Percentiles rank a stretch among this genome's conserved stretches.
Evolutionary conservation across 805 yeast species (phyloP).

Genomic region (Barnettozyma botsteinii): DNA sequence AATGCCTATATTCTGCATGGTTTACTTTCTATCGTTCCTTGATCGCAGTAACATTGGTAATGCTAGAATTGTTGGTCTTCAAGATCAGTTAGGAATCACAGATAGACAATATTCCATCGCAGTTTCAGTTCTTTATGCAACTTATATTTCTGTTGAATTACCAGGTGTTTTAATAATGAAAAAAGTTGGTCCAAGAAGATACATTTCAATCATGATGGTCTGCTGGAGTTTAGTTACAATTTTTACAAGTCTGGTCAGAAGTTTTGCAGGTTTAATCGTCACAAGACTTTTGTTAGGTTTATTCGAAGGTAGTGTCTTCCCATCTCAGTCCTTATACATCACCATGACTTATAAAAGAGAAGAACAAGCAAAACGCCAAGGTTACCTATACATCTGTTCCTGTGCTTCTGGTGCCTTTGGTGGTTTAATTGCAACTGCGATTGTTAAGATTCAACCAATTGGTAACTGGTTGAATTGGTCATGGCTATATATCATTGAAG

Average conservation of each 20-base stretch:
- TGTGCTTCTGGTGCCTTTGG: constrained; percentile 41
- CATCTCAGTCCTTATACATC: constrained; percentile 32
- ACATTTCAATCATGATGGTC: background rate
- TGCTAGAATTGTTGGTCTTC: constrained; percentile 38
- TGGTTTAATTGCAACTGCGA: constrained; percentile 36
- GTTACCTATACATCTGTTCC: constrained; percentile 37
- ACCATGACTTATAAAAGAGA: constrained; percentile 32
- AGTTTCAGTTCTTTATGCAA: constrained; percentile 32
- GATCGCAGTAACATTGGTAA: constrained; percentile 44
- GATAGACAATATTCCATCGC: constrained; percentile 28
- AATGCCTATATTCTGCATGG: constrained; percentile 27
- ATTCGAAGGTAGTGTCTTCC: constrained; percentile 39
- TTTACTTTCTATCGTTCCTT: constrained; percentile 32
- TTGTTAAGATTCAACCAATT: constrained; percentile 26
- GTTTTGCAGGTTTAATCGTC: constrained; percentile 32
- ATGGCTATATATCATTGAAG: constrained; percentile 37
- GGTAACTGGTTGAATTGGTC: constrained; percentile 31
- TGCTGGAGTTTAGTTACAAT: constrained; percentile 26
- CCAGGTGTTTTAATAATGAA: constrained; percentile 6
- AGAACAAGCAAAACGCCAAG: constrained; percentile 34
- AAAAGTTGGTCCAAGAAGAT: constrained; percentile 5
- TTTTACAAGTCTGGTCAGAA: constrained; percentile 28
- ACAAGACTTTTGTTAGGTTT: constrained; percentile 38
- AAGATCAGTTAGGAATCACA: constrained; percentile 24
- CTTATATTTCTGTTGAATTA: constrained; percentile 27